phyloP scores from a whole-genome alignment of 78 protist species.

The Dictyostelium capitatum region DNA sequence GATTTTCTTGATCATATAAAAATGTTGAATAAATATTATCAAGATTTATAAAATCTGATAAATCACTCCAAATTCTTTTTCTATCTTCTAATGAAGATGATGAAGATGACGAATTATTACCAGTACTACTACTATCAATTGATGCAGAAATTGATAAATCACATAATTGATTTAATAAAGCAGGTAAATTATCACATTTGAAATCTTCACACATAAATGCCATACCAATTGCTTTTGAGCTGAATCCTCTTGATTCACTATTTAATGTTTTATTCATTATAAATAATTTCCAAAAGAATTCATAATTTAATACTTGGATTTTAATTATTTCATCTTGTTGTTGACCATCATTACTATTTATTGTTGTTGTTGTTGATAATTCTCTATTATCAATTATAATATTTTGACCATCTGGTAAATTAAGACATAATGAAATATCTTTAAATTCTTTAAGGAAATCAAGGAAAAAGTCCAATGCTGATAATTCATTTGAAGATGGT shows the following conservation, averaged over 20 bases:
- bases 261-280: conserved; percentile 3
- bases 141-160: conserved; percentile 20
- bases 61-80: conserved; percentile 29
- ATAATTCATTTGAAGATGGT: conserved; percentile 11
- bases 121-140: neutral
- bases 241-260: conserved; percentile 11
- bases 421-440: neutral
- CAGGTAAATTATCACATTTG: conserved; percentile 19
- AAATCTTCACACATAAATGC: conserved; percentile 63
- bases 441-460: conserved; percentile 16
- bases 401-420: neutral
- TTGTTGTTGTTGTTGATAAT: neutral
- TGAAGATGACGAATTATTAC: neutral
- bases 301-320: conserved; percentile 28
- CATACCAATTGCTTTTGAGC: conserved; percentile 55
- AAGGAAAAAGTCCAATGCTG: neutral
- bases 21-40: conserved; percentile 10
- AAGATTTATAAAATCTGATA: conserved; percentile 9
- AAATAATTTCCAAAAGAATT: conserved; percentile 64
- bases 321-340: too few species aligned
- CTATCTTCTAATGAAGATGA: neutral
- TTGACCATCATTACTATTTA: neutral
- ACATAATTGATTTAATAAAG: conserved; percentile 17
- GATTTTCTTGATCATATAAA: neutral
- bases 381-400: neutral